Conservation (phyloP, 495 filamentous ascomycete genomes). For the Tuber aestivum region DNA sequence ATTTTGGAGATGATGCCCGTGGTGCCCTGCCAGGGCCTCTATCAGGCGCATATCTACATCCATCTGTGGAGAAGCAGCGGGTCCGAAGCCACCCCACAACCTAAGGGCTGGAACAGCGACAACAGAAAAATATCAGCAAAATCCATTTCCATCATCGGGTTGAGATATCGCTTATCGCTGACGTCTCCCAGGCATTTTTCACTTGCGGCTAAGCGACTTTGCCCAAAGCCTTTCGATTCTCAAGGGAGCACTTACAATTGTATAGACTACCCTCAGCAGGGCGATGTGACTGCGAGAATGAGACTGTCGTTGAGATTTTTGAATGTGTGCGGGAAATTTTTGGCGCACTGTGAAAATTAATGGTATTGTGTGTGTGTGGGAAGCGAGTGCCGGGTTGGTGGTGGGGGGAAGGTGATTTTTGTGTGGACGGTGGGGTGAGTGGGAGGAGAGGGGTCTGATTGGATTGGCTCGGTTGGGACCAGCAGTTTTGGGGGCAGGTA, state of each 20-base stretch:
- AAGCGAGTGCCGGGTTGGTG: too few species aligned
- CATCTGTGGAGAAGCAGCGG: neutral
- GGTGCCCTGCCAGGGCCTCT: neutral
- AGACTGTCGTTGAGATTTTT: constrained; percentile 35
- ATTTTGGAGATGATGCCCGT: neutral
- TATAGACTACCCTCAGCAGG: constrained; percentile 26
- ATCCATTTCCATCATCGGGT: neutral
- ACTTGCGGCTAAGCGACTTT: neutral
- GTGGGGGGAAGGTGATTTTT: neutral
- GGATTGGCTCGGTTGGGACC: neutral
- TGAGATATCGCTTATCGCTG: constrained; percentile 1
- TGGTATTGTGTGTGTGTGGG: constrained; percentile 25
- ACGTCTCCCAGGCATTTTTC: neutral
- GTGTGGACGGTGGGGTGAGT: neutral
- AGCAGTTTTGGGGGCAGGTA: neutral
- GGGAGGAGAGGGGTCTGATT: neutral
- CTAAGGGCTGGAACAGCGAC: neutral
- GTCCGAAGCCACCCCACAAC: neutral
- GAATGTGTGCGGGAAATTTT: constrained; percentile 29
- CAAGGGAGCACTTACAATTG: constrained; percentile 29
- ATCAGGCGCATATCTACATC: constrained; percentile 1
- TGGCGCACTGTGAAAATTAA: constrained; percentile 33
- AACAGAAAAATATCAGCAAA: constrained; percentile 1
- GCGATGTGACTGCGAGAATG: constrained; percentile 36
- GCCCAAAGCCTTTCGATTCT: constrained; percentile 2